Percentiles rank a stretch among this genome's conserved stretches.
Evolutionary conservation across 2,329 filamentous ascomycete species (phyloP).

Genomic region (Trichoderma endophyticum): DNA sequence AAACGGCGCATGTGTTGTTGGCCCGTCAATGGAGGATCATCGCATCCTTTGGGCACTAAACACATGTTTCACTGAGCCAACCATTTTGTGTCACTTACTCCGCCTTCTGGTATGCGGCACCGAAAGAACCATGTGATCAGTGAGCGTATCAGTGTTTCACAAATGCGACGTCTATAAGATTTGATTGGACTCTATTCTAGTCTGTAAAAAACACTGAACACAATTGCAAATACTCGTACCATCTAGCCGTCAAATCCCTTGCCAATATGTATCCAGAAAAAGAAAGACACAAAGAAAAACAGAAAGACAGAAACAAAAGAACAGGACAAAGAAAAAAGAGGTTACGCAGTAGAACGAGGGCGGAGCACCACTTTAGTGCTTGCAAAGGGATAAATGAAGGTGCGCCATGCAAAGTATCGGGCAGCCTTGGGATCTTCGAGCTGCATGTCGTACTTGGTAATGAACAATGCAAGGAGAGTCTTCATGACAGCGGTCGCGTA

Average conservation of each 20-base stretch:
- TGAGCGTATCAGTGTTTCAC: neutral
- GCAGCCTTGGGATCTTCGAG: neutral
- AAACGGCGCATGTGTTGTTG: neutral
- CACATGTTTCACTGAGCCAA: neutral
- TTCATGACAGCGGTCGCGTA: slow-evolving; percentile 3
- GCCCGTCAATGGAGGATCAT: neutral
- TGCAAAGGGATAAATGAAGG: neutral
- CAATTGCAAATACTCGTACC: neutral
- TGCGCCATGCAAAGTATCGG: slow-evolving; percentile 8
- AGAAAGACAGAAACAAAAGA: neutral
- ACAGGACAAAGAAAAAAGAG: neutral
- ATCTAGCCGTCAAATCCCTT: neutral
- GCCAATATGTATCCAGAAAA: neutral
- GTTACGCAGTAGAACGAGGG: neutral
- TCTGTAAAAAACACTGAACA: neutral
- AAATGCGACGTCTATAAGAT: neutral
- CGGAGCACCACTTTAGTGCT: neutral
- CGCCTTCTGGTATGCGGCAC: neutral
- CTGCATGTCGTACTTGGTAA: neutral
- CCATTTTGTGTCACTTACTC: neutral
- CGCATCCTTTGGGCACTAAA: neutral
- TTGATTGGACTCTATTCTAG: neutral
- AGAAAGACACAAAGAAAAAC: neutral
- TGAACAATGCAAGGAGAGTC: neutral
- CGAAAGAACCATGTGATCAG: neutral